Evolutionary conservation across 345 rosid species (phyloP).

Genomic region (Toxicodendron radicans): DNA sequence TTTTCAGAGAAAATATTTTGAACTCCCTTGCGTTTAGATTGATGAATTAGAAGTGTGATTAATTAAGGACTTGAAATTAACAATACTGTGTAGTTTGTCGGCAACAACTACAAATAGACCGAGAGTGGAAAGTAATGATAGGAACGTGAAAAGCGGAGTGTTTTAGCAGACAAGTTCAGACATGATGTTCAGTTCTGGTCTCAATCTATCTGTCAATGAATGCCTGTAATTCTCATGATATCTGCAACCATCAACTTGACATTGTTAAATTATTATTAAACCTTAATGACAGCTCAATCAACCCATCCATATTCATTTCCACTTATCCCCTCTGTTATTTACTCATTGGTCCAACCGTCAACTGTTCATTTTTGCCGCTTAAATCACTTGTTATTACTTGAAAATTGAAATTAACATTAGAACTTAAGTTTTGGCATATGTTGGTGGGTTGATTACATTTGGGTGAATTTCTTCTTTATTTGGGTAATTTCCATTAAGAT

Average conservation of each 20-base stretch:
- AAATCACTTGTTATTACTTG: not conserved
- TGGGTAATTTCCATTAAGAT: no score
- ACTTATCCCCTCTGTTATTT: slow-evolving; percentile 10
- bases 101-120: not conserved
- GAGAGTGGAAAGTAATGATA: not conserved
- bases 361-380: slow-evolving; percentile 5
- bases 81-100: not conserved
- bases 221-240: slow-evolving; percentile 23
- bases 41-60: not conserved
- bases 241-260: slow-evolving; percentile 1
- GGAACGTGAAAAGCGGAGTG: slow-evolving; percentile 19
- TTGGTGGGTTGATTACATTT: slow-evolving; percentile 26
- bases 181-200: slow-evolving; percentile 26
- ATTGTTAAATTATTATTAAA: slow-evolving; percentile 13
- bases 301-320: slow-evolving; percentile 11
- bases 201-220: slow-evolving; percentile 15
- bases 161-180: slow-evolving; percentile 24
- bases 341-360: not conserved
- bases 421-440: no score
- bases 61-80: no score
- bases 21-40: no score
- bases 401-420: no score
- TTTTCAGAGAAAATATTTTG: no score
- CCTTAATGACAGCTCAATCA: slow-evolving; percentile 33
- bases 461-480: no score